Evolutionary conservation across 177 flowering plant genomes (phyloP).

Genomic region (Vitis hybrid): DNA sequence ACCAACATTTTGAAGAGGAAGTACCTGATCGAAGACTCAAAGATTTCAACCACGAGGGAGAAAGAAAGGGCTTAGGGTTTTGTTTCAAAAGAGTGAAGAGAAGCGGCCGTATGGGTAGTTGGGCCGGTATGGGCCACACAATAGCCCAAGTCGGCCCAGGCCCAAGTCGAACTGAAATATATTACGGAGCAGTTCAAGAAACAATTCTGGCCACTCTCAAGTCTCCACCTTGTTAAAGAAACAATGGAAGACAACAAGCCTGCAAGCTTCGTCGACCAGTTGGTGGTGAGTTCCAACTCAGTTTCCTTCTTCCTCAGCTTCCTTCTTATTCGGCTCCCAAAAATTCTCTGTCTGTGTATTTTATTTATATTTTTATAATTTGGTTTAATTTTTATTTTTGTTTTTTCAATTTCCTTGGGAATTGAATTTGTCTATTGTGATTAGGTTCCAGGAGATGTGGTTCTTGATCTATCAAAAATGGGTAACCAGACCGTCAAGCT

Average conservation of each 20-base stretch:
- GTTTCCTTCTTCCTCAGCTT: neutral
- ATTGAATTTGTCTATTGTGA: neutral
- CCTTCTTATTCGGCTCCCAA: neutral
- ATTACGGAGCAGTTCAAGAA: no score
- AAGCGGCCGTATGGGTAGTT: no score
- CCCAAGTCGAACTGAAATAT: no score
- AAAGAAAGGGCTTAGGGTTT: no score
- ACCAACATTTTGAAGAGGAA: no score
- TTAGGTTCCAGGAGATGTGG: conserved; percentile 83
- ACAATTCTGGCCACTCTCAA: no score
- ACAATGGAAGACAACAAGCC: conserved; percentile 13
- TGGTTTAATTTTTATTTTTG: neutral
- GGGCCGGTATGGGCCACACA: no score
- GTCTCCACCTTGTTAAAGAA: no score
- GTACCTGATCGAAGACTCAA: no score
- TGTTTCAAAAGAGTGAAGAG: no score
- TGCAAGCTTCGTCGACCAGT: conserved; percentile 17
- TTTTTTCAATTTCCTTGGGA: neutral
- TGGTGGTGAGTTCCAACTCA: conserved; percentile 28
- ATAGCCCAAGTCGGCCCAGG: no score
- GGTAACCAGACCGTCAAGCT: conserved; percentile 70
- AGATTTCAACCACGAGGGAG: no score
- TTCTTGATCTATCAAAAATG: conserved; percentile 67
- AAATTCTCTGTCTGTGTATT: neutral
- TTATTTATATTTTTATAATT: neutral